Evolutionary conservation across 2,329 filamentous ascomycete genomes (phyloP).

Genomic region (Fusarium sambucinum): DNA sequence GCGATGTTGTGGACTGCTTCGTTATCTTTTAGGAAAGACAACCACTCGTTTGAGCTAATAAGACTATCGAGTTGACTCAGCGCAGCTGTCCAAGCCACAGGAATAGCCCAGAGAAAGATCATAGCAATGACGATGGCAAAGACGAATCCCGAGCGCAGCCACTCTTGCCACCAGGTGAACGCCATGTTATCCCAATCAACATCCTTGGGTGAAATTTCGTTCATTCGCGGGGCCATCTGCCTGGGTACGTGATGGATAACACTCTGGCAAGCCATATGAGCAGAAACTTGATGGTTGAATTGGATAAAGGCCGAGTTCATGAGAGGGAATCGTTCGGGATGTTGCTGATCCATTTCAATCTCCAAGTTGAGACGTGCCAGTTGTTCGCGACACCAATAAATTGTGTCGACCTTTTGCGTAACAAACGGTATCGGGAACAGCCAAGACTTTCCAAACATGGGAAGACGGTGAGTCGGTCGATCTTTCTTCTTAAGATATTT

Average conservation of each 20-base stretch:
- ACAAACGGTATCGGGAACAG: slow-evolving; percentile 82
- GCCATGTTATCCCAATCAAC: slow-evolving; percentile 99
- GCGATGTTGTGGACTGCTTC: slow-evolving; percentile 70
- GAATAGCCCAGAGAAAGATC: slow-evolving; percentile 89
- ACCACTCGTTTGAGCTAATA: slow-evolving; percentile 73
- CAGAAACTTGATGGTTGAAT: slow-evolving; percentile 97
- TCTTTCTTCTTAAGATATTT: slow-evolving; percentile 85
- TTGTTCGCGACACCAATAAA: slow-evolving; percentile 89
- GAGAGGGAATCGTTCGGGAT: slow-evolving; percentile 86
- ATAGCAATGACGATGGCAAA: slow-evolving; percentile 76
- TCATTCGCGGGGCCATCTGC: slow-evolving; percentile 90
- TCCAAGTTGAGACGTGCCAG: slow-evolving; percentile 89
- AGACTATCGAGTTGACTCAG: slow-evolving; percentile 82
- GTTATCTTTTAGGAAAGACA: slow-evolving; percentile 75
- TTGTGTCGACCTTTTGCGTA: slow-evolving; percentile 93
- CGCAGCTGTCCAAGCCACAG: slow-evolving; percentile 87
- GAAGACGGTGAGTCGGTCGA: slow-evolving; percentile 85
- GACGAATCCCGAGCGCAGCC: slow-evolving; percentile 76
- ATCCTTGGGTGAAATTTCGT: slow-evolving; percentile 94
- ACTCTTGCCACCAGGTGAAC: slow-evolving; percentile 92
- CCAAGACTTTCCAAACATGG: slow-evolving; percentile 72
- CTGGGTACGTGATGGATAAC: slow-evolving; percentile 91
- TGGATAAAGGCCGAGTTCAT: slow-evolving; percentile 99
- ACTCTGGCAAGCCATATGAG: slow-evolving; percentile 97
- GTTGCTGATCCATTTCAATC: slow-evolving; percentile 88